Evolutionary conservation across 176 grass and related monocot species (phyloP).

Genomic region (Lolium rigidum): DNA sequence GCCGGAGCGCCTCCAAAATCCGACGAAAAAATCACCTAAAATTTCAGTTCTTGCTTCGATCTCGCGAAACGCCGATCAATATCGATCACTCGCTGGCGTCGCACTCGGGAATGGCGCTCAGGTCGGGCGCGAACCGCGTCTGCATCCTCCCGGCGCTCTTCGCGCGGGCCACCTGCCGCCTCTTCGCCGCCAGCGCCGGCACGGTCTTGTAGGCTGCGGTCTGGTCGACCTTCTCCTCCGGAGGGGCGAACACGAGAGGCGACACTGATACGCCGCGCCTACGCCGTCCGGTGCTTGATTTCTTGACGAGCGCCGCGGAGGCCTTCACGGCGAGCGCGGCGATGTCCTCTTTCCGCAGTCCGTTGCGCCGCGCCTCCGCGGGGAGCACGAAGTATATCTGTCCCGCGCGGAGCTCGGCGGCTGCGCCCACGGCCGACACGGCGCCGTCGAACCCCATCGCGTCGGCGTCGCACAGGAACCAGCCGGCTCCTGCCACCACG

Average conservation of each 20-base stretch:
- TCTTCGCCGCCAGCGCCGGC: not conserved
- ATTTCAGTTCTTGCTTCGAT: not conserved
- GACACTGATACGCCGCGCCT: conserved; percentile 23
- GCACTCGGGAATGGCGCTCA: conserved; percentile 63
- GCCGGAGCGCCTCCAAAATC: not conserved
- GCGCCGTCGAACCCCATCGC: conserved; percentile 56
- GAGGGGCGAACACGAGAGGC: conserved; percentile 50
- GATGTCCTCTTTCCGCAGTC: conserved; percentile 52
- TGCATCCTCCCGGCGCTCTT: conserved; percentile 18
- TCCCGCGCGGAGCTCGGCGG: conserved; percentile 49
- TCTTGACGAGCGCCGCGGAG: conserved; percentile 30
- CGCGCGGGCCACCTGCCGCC: conserved; percentile 4
- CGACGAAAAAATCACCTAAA: not conserved
- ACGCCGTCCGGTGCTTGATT: not conserved
- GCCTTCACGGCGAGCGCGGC: conserved; percentile 67
- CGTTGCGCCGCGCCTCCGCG: conserved; percentile 9
- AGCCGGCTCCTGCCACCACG: not conserved
- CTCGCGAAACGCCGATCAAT: not conserved
- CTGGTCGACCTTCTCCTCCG: conserved; percentile 9
- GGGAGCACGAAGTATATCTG: conserved; percentile 82
- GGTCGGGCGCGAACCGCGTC: conserved; percentile 45
- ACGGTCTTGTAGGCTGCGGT: not conserved
- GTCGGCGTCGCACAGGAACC: conserved; percentile 78
- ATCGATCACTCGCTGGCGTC: conserved; percentile 30
- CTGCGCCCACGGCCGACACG: conserved; percentile 40